These are phyloP conservation scores for Microdochium trichocladiopsis DNA, from an alignment of 2,329 filamentous ascomycete genomes.

Conservation along the genomic window DNA sequence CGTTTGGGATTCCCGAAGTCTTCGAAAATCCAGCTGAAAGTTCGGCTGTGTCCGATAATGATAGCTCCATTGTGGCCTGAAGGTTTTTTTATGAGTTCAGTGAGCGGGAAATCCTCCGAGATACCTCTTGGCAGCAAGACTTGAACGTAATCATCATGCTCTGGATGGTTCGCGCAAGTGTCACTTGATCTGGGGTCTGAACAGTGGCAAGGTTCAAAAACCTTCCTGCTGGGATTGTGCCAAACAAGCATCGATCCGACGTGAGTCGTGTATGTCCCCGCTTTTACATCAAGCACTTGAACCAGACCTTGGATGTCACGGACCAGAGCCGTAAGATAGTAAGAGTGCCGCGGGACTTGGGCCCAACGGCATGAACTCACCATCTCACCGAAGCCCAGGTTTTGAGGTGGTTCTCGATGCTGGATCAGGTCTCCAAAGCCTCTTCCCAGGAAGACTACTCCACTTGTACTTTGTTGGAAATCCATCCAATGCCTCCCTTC, in stretches of 20 bases:
- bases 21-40: background rate
- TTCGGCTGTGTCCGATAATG: background rate
- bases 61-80: background rate
- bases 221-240: conserved; percentile 5
- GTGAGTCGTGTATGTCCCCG: conserved; percentile 1
- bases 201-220: conserved; percentile 7
- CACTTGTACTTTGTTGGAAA: conserved; percentile 17
- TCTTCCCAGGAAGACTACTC: conserved; percentile 11
- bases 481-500: conserved; percentile 21
- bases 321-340: conserved; percentile 6
- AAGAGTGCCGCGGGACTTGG: conserved; percentile 1
- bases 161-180: too few species aligned
- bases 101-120: background rate
- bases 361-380: background rate
- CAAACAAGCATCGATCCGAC: conserved; percentile 5
- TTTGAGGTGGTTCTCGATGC: background rate
- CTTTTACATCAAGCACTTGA: conserved; percentile 4
- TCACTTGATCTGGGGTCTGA: background rate
- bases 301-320: conserved; percentile 3
- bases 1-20: background rate
- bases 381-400: too few species aligned
- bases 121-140: background rate
- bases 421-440: conserved; percentile 13
- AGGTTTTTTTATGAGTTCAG: background rate
- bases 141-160: background rate